These are phyloP conservation scores for Xylaria bambusicola DNA, from an alignment of 495 filamentous ascomycete genomes.

Conservation along the genomic window DNA sequence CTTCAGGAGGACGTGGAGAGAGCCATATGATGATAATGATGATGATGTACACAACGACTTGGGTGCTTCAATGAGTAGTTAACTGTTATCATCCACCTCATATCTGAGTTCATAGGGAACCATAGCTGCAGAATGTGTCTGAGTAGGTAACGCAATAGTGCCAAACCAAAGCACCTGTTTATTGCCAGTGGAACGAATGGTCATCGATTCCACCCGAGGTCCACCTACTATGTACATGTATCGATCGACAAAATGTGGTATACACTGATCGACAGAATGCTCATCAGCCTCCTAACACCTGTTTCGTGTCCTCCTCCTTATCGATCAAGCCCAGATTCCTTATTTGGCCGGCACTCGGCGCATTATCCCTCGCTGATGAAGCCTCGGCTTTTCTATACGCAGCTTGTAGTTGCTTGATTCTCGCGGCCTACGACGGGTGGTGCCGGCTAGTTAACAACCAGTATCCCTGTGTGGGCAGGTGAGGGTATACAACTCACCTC, in stretches of 20 bases:
- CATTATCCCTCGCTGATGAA: conserved; percentile 73
- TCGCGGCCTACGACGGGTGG: conserved; percentile 63
- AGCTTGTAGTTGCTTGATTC: conserved; percentile 74
- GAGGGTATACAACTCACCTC: conserved; percentile 64
- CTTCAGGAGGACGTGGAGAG: too few relatives aligned
- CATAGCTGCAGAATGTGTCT: not conserved
- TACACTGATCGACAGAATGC: not conserved
- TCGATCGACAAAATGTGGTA: conserved; percentile 1
- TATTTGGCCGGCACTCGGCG: conserved; percentile 71
- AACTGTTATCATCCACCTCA: too few relatives aligned
- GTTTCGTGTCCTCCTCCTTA: conserved; percentile 76
- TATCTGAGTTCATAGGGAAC: not conserved
- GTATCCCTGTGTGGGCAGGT: not conserved
- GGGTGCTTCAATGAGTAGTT: too few relatives aligned
- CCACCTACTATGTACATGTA: conserved; percentile 25
- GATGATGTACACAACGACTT: too few relatives aligned
- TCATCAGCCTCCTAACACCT: conserved; percentile 50
- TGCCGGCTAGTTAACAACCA: conserved; percentile 2
- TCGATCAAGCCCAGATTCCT: conserved; percentile 79
- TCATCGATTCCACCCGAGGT: conserved; percentile 4
- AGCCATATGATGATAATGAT: too few relatives aligned
- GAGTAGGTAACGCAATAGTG: not conserved
- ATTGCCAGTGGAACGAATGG: conserved; percentile 7
- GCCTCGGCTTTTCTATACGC: conserved; percentile 85
- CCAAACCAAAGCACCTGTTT: conserved; percentile 4